These are phyloP conservation scores for Pseudoperonospora humuli DNA, from an alignment of 352 stramenopile genomes.

Conservation along the genomic window DNA sequence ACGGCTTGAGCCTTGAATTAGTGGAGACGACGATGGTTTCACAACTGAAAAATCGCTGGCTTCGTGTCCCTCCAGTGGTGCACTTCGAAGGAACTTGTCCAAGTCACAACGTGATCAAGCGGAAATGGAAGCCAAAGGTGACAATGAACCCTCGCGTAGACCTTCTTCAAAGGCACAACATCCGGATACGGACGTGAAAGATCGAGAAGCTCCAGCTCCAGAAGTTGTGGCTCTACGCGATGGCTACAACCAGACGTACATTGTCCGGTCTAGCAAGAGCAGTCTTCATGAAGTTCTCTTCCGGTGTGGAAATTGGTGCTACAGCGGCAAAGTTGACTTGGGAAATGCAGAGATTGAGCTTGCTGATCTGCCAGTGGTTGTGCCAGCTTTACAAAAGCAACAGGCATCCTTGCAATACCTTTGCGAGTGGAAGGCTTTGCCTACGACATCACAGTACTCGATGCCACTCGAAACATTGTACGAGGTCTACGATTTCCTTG, in stretches of 20 bases:
- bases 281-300: conserved; percentile 88
- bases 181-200: too few species aligned
- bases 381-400: conserved; percentile 91
- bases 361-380: conserved; percentile 80
- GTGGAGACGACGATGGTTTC: conserved; percentile 23
- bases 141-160: conserved; percentile 18
- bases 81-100: conserved; percentile 14
- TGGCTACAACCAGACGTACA: conserved; percentile 91
- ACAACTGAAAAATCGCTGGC: too few species aligned
- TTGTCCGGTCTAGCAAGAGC: conserved; percentile 64
- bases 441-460: conserved; percentile 57
- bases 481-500: conserved; percentile 80
- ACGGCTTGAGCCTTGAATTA: too few species aligned
- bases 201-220: conserved; percentile 40
- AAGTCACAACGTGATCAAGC: conserved; percentile 7
- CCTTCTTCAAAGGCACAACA: conserved; percentile 23
- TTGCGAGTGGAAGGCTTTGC: conserved; percentile 83
- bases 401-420: conserved; percentile 89
- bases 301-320: conserved; percentile 93
- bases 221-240: conserved; percentile 73
- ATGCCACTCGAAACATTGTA: conserved; percentile 69
- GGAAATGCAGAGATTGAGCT: conserved; percentile 74
- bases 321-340: conserved; percentile 86
- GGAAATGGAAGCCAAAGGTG: conserved; percentile 62
- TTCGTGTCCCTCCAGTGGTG: too few species aligned